Percentiles rank a stretch among this genome's conserved stretches.
Evolutionary conservation across 2,329 filamentous ascomycete genomes (phyloP).

Genomic region (Neofusicoccum parvum): DNA sequence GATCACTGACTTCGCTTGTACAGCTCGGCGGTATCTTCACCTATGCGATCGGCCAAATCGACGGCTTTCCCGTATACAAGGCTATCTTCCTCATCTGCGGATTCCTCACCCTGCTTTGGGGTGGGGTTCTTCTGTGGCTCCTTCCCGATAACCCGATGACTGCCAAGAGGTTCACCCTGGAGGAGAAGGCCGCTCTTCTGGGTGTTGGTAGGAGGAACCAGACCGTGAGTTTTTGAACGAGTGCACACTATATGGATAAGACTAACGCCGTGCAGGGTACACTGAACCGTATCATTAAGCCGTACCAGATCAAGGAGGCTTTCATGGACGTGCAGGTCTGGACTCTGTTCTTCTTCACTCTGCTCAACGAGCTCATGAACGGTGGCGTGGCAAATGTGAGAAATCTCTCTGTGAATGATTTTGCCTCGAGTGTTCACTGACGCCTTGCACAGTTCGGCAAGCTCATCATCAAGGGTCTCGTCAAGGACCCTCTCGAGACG

Average conservation of each 20-base stretch:
- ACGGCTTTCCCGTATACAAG: constrained; percentile 47
- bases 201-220: constrained; percentile 40
- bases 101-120: constrained; percentile 49
- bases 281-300: constrained; percentile 52
- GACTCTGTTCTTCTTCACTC: constrained; percentile 48
- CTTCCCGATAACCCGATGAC: constrained; percentile 47
- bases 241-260: neutral
- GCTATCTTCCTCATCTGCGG: constrained; percentile 50
- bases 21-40: constrained; percentile 36
- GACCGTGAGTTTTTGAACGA: constrained; percentile 30
- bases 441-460: constrained; percentile 48
- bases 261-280: constrained; percentile 36
- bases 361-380: constrained; percentile 58
- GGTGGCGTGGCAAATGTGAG: constrained; percentile 53
- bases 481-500: constrained; percentile 47
- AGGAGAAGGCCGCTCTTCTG: constrained; percentile 50
- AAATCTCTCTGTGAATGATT: neutral
- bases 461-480: constrained; percentile 57
- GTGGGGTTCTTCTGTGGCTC: constrained; percentile 42
- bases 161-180: constrained; percentile 44
- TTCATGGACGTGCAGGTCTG: constrained; percentile 49
- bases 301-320: constrained; percentile 52
- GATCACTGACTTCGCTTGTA: neutral
- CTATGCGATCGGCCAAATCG: constrained; percentile 46
- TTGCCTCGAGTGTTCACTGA: neutral